Base-by-base conservation (phyloP, 768 basidiomycete species). In the Austroboletus eburneus region DNA sequence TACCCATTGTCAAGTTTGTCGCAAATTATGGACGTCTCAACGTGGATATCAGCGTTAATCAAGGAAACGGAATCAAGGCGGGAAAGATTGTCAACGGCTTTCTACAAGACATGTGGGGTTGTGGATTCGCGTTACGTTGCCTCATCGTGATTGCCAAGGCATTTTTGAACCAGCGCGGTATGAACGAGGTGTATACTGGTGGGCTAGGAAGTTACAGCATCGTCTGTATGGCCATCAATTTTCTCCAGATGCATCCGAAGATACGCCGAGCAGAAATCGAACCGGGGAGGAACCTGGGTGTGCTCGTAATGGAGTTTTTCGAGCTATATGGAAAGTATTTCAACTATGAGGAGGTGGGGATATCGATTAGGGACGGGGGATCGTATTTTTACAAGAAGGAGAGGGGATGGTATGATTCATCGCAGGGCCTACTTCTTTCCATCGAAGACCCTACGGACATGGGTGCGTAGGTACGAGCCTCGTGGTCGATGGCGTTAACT, bases 171-270 rank as follows among this genome's bases (percentile, higher is more conserved):
- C 91, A 96, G 62, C 75, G 94, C 33, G 80, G 80, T 23, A 89
- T 97, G 91, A 98, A 99, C 64, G 96, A 98, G 66, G 95, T 98
- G n/a, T 97, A 85, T 64, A 88, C 86, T 0, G 95, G 96, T 8
- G 96, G 96, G 2, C 66, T 99, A 29, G 94, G 95, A 18, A 91
- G 89, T 60, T 98, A 97, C 63, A 84, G 87, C 55, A 91, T 96
- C 48, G 91, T 97, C 45, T 96, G 91, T 64, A 67, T 99, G 46
- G 92, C 87, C 10, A 80, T 97, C 54, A 91, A 83, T 65, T 99
- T 99, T 64, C 72, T 99, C 39, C 96, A 98, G 76, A 90, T 96
- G 77, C 96, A 99, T 57, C 96, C 96, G 2, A 95, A 94, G 65
- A 82, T 98, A 49, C 83, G 94, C 33, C 68, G 80, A 45, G 88